Evolutionary conservation across 108 stramenopile genomes (phyloP), one percentile per base, ranked within the genome.

Genomic region (Fragilaria radians): DNA sequence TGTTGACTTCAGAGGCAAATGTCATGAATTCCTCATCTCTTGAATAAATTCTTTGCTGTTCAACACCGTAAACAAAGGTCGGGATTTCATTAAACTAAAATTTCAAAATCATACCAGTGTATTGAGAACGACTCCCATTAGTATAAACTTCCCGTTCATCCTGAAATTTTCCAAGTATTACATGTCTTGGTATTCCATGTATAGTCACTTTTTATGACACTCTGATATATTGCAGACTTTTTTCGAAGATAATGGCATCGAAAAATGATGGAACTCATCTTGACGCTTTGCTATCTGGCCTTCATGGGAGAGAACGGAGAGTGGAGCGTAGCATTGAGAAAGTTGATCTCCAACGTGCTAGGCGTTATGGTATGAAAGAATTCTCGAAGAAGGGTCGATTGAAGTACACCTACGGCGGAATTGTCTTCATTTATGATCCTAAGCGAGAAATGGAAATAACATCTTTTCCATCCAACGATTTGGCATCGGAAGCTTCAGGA

Each of bases 321-420:
- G 27, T 54, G 28, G 66, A 83, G 56, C 67, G 82, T 23, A 49
- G 58, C n/a, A 83, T 83, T 26, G 48, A 73, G 21, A 79, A 77
- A 52, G 64, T 69, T 26, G 73, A 71, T 34, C 50, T 83, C 18
- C 71, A 77, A 49, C 58, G 66, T n/a, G 82, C 82, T 27, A 63
- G 74, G 0, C 34, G 67, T 11, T 74, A 77, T 67, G 82, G 82
- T 11, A 73, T 70, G 65, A 45, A 52, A 51, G 73, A 78, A 54
- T 11, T 21, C 5, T 24, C 23, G 9, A 59, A 23, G 18, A 52
- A 69, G 47, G 74, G 75, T 2, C 70, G 73, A 45, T 32, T 64
- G 51, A 74, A 74, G 31, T 79, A 70, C 58, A 78, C 74, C 11
- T 78, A 79, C 36, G 63, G 62, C 2, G 81, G 77, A 3, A 48